Evolutionary conservation across 345 rosid genomes (phyloP).

Genomic region (Gossypium ekmanianum): DNA sequence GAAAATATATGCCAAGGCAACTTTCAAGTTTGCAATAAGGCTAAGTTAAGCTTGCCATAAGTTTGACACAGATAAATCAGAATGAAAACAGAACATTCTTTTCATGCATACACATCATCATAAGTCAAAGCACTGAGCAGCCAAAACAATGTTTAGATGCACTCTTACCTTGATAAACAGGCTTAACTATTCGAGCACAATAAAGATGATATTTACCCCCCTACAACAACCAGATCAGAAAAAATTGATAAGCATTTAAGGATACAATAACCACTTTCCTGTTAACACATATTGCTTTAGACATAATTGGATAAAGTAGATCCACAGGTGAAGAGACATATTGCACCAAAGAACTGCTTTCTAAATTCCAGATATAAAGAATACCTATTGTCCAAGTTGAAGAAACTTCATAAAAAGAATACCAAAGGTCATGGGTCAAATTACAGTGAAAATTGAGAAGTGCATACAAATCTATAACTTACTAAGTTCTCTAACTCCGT

Average conservation of each 20-base stretch:
- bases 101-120: background rate
- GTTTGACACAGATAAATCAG: background rate
- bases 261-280: background rate
- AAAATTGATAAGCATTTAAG: constrained; percentile 4
- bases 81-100: background rate
- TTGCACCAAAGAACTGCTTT: background rate
- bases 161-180: constrained; percentile 33
- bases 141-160: background rate
- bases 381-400: background rate
- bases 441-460: background rate
- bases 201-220: constrained; percentile 12
- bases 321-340: background rate
- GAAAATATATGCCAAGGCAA: background rate
- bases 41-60: background rate
- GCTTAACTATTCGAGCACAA: constrained; percentile 43
- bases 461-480: background rate
- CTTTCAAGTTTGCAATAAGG: background rate
- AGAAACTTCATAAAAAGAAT: background rate
- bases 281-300: background rate
- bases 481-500: background rate
- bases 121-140: background rate
- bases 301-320: background rate
- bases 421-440: background rate
- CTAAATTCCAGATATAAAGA: background rate
- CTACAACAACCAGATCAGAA: constrained; percentile 24